Evolutionary conservation across 805 yeast genomes (phyloP).

Genomic region (Hanseniaspora singularis): DNA sequence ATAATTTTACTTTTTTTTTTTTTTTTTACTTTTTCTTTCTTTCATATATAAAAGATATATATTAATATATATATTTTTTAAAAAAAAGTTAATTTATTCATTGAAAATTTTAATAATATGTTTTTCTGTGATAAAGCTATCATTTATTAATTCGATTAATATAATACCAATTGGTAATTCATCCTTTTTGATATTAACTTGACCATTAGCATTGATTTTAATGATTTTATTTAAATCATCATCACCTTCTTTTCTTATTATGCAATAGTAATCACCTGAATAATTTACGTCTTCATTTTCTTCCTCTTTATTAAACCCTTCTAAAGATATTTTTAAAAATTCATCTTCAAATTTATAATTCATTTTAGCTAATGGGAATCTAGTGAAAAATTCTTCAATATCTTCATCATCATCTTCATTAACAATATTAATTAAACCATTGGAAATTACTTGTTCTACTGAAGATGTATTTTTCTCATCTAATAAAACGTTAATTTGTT

Average conservation of each 20-base stretch:
- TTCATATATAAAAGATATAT: not conserved
- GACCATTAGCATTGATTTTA: not conserved
- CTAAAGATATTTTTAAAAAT: not conserved
- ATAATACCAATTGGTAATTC: not conserved
- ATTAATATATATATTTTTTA: too few relatives aligned
- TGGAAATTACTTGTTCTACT: slow-evolving; percentile 23
- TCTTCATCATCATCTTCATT: slow-evolving; percentile 75
- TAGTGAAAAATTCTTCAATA: slow-evolving; percentile 44
- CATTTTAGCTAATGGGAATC: slow-evolving; percentile 46
- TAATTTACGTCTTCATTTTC: not conserved
- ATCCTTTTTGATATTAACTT: not conserved
- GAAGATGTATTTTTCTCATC: slow-evolving; percentile 29
- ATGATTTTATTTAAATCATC: not conserved
- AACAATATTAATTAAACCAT: slow-evolving; percentile 27
- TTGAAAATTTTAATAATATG: slow-evolving; percentile 8
- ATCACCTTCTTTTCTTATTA: slow-evolving; percentile 1
- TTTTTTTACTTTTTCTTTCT: not conserved
- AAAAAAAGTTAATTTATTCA: too few relatives aligned
- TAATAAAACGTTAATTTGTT: slow-evolving; percentile 27
- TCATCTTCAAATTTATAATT: slow-evolving; percentile 17
- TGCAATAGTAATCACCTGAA: slow-evolving; percentile 5
- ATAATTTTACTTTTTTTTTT: not conserved
- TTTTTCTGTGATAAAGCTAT: slow-evolving; percentile 7
- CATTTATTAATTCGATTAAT: slow-evolving; percentile 7
- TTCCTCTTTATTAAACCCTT: not conserved